Conservation (phyloP, 768 basidiomycete species). For the Leccinum subtestaceum region DNA sequence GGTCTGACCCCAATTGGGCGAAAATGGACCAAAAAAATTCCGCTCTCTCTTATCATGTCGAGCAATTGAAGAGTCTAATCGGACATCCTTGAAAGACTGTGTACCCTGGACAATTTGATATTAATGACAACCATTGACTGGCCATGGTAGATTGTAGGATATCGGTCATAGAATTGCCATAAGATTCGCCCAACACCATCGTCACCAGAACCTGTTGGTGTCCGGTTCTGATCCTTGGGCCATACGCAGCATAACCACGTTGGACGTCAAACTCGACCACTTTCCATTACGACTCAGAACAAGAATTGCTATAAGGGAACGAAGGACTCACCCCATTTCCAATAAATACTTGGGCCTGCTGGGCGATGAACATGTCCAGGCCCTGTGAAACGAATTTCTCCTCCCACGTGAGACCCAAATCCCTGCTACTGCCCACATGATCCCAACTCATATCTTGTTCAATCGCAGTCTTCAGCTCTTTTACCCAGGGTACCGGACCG, state of each 20-base stretch:
- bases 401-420: slow-evolving; percentile 41
- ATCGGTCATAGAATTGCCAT: not conserved
- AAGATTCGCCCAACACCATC: not conserved
- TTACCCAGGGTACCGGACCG: slow-evolving; percentile 40
- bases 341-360: slow-evolving; percentile 47
- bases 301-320: not conserved
- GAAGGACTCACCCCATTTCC: slow-evolving; percentile 48
- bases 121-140: not conserved
- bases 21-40: too few relatives aligned
- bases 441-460: slow-evolving; percentile 35
- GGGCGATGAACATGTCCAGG: slow-evolving; percentile 51
- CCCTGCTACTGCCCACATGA: slow-evolving; percentile 39
- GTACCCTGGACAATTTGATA: not conserved
- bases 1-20: too few relatives aligned
- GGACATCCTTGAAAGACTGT: not conserved
- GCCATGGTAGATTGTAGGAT: not conserved
- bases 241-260: slow-evolving; percentile 39
- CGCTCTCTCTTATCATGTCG: too few relatives aligned
- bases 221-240: slow-evolving; percentile 25
- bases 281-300: slow-evolving; percentile 14
- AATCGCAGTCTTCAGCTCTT: slow-evolving; percentile 38
- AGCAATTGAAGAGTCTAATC: too few relatives aligned
- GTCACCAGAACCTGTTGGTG: slow-evolving; percentile 39
- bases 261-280: slow-evolving; percentile 45
- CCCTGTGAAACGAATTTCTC: slow-evolving; percentile 44